Conservation (phyloP, 176 grass and related monocot genomes). For the Bromus sterilis region DNA sequence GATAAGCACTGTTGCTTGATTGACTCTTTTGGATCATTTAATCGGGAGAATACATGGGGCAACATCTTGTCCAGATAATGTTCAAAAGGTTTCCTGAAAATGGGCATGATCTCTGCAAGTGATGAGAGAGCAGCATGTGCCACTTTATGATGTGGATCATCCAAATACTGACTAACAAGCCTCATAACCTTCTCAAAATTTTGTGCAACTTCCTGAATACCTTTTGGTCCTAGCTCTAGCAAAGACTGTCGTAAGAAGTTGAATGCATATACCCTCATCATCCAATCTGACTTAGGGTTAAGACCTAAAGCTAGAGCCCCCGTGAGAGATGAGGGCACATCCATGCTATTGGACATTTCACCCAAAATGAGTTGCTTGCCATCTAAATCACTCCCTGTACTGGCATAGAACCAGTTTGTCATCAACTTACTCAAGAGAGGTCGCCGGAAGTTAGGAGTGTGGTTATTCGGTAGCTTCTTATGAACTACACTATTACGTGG, state of each 20-base stretch:
- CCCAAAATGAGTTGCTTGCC: conserved; percentile 53
- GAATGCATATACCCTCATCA: conserved; percentile 82
- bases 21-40: conserved; percentile 86
- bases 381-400: conserved; percentile 59
- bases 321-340: conserved; percentile 64
- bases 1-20: conserved; percentile 62
- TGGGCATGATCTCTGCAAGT: conserved; percentile 67
- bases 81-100: conserved; percentile 81
- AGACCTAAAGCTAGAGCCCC: conserved; percentile 73
- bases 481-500: conserved; percentile 34
- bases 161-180: conserved; percentile 70
- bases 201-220: conserved; percentile 69
- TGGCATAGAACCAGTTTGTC: conserved; percentile 62
- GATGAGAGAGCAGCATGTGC: conserved; percentile 79
- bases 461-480: conserved; percentile 35
- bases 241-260: conserved; percentile 57
- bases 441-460: conserved; percentile 75
- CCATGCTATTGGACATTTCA: conserved; percentile 58
- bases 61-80: conserved; percentile 82
- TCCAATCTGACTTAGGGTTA: conserved; percentile 84
- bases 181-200: conserved; percentile 98
- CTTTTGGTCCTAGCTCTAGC: conserved; percentile 59
- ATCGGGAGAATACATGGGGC: conserved; percentile 73
- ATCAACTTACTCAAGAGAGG: conserved; percentile 85
- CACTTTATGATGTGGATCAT: conserved; percentile 97